Evolutionary conservation across 352 stramenopile species (phyloP).

Genomic region (Phytophthora tubulina): DNA sequence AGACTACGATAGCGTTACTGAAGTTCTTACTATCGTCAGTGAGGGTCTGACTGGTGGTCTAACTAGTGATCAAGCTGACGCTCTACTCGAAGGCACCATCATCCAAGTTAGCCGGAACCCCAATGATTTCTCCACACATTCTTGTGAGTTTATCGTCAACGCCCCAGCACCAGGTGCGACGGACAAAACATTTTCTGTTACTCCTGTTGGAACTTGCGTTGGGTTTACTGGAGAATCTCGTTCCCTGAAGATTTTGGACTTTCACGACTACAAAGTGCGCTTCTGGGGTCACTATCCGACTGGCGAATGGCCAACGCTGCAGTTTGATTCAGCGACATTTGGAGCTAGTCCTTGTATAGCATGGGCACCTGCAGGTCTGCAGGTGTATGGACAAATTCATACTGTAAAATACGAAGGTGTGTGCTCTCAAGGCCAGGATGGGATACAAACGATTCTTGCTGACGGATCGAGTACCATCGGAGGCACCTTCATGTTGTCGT

Average conservation of each 20-base stretch:
- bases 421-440: constrained; percentile 56
- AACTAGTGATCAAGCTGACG: constrained; percentile 39
- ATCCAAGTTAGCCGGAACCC: constrained; percentile 81
- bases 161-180: constrained; percentile 9
- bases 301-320: constrained; percentile 75
- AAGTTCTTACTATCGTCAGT: constrained; percentile 45
- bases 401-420: constrained; percentile 75
- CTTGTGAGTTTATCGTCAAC: constrained; percentile 64
- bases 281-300: constrained; percentile 79
- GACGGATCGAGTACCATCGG: constrained; percentile 84
- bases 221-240: constrained; percentile 59
- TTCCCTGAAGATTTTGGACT: constrained; percentile 68
- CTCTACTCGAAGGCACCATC: constrained; percentile 46
- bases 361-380: constrained; percentile 44
- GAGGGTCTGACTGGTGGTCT: constrained; percentile 47
- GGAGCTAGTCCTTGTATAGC: constrained; percentile 38
- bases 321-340: constrained; percentile 55
- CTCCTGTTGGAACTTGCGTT: constrained; percentile 37
- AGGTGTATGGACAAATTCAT: constrained; percentile 67
- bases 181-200: constrained; percentile 46
- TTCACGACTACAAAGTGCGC: constrained; percentile 77
- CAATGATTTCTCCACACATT: constrained; percentile 71
- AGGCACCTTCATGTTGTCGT: constrained; percentile 93
- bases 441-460: constrained; percentile 77
- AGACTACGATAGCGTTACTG: constrained; percentile 37